These are phyloP conservation scores for Penicillium glabrum DNA, from an alignment of 2,329 filamentous ascomycete species.

Conservation along the genomic window DNA sequence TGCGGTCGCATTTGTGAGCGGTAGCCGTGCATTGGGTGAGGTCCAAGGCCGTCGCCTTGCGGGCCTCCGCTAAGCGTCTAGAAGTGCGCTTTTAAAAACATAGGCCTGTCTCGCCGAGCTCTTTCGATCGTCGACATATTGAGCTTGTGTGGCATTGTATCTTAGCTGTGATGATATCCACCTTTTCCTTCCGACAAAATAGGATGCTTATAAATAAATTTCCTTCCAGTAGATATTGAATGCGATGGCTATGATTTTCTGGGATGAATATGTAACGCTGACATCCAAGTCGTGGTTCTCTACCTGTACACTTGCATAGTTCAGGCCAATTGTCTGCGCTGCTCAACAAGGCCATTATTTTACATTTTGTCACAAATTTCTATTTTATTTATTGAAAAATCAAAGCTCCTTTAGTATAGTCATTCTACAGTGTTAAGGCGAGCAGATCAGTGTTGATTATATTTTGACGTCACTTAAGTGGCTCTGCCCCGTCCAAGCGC, in stretches of 20 bases:
- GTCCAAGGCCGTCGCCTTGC: conserved; percentile 85
- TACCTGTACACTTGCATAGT: neutral
- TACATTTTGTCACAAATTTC: neutral
- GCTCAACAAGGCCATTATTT: neutral
- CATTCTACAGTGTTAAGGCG: neutral
- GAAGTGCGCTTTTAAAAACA: neutral
- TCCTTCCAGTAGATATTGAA: neutral
- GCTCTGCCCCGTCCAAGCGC: conserved; percentile 6
- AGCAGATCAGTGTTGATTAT: conserved; percentile 3
- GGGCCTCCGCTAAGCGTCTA: conserved; percentile 56
- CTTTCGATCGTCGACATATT: neutral
- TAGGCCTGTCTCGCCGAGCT: neutral
- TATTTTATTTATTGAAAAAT: neutral
- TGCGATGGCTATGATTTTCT: neutral
- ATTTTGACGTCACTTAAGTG: conserved; percentile 25
- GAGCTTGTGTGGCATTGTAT: conserved; percentile 8
- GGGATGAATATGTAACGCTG: neutral
- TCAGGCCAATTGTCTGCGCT: neutral
- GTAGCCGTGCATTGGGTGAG: conserved; percentile 85
- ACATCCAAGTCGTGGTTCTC: neutral
- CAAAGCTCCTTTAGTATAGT: neutral
- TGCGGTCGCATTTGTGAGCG: conserved; percentile 76
- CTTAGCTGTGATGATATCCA: conserved; percentile 18
- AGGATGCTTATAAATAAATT: neutral
- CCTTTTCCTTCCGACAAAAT: neutral